Evolutionary conservation across 164 flowering plant genomes (phyloP), one percentile per base, ranked within the genome.

Genomic region (Dillenia suffruticosa): DNA sequence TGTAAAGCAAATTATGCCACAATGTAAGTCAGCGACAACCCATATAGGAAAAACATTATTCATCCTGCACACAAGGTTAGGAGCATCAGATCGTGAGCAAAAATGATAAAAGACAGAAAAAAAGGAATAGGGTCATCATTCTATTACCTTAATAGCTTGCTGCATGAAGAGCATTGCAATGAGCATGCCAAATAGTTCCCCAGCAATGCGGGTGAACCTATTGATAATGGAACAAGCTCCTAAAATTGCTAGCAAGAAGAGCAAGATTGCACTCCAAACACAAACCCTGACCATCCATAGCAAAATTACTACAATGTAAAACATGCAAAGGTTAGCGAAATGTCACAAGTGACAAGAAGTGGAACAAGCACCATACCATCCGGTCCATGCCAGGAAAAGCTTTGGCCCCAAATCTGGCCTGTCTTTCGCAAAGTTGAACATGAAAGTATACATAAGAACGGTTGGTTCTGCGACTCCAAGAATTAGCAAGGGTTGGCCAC

Each of bases 161-260:
- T 76, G 80, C 74, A 76, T 73, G 63, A 76, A 76, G 44, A 76
- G 75, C 74, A 73, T 64, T 57, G 80, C 77, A 8, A 76, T 76
- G 10, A 73, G 80, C 19, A 76, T 59, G 40, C 80, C 80, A 59
- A 76, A 76, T 54, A 76, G 58, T 59, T 73, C 80, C 16, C 80
- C 77, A 0, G 80, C 80, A 7, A 76, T 51, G 44, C 80, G 74
- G 59, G 80, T 76, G 40, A 76, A 76, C 54, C 77, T 59, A 49
- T 73, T 73, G 40, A 73, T 76, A 13, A 76, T 73, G 62, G 77
- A 70, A 50, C 72, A 76, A 49, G 80, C 77, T 49, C 77, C 77
- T 48, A 76, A 62, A 44, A 76, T 58, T 43, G 80, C 77, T 40
- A 76, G 63, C 12, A 76, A 59, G 61, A 73, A 76, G 24, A 73